Conservation (phyloP, 2,329 filamentous ascomycete species). For the Aureobasidium sp. region DNA sequence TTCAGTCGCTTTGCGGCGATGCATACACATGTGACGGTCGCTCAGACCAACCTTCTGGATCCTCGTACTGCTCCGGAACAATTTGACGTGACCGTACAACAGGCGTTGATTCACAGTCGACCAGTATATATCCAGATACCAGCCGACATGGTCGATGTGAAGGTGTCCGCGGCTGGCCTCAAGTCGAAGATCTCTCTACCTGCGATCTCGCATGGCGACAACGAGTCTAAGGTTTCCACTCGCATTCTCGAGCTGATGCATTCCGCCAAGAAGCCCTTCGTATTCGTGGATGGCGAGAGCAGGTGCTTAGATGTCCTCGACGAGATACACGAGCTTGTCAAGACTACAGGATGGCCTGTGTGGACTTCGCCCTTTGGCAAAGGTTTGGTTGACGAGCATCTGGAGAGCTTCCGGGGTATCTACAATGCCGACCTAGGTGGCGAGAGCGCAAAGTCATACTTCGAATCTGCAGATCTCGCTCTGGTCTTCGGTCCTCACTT, state of each 20-base stretch:
- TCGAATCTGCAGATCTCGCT: conserved; percentile 18
- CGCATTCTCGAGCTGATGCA: conserved; percentile 66
- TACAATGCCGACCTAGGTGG: conserved; percentile 18
- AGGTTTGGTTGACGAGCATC: conserved; percentile 40
- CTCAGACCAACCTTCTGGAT: conserved; percentile 61
- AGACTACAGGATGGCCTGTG: conserved; percentile 39
- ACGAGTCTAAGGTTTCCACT: conserved; percentile 72
- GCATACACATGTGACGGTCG: conserved; percentile 62
- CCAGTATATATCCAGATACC: conserved; percentile 81
- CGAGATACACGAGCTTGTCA: conserved; percentile 37
- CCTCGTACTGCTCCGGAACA: conserved; percentile 60
- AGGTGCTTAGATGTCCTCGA: conserved; percentile 47
- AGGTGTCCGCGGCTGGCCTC: conserved; percentile 65
- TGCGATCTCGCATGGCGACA: conserved; percentile 58
- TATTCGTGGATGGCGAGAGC: conserved; percentile 76
- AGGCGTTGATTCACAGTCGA: conserved; percentile 64
- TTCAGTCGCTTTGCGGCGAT: conserved; percentile 78
- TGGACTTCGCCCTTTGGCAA: conserved; percentile 43
- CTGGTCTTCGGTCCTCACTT: conserved; percentile 14
- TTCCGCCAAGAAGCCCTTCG: conserved; percentile 63
- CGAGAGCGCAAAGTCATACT: conserved; percentile 13
- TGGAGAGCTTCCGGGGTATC: conserved; percentile 38
- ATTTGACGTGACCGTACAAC: conserved; percentile 67
- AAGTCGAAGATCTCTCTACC: conserved; percentile 60
- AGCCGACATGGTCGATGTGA: conserved; percentile 70